A percentile compares a stretch with the other conserved stretches of the same genome.
These are phyloP conservation scores for Carex myosuroides DNA, from an alignment of 176 grass and related monocot genomes.

Conservation along the genomic window DNA sequence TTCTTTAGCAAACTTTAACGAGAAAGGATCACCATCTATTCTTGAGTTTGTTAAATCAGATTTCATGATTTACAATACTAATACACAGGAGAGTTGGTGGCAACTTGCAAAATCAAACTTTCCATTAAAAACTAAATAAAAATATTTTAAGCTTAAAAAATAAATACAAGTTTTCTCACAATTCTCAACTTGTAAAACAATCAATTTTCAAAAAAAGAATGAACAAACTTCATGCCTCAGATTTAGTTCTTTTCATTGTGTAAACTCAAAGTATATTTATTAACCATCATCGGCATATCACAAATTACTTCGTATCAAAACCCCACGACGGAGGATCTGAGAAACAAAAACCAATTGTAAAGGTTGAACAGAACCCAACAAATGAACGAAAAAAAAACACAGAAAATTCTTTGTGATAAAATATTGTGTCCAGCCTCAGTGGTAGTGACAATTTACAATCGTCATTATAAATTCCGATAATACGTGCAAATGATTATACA, in stretches of 20 bases:
- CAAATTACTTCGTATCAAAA: not conserved
- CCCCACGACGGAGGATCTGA: not conserved
- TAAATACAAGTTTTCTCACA: not conserved
- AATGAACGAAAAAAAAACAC: not conserved
- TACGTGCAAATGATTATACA: constrained; percentile 17
- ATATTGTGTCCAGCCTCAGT: constrained; percentile 21
- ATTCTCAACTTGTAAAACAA: not conserved
- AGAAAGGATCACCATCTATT: too few species aligned
- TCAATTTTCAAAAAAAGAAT: not conserved
- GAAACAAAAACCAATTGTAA: too few species aligned
- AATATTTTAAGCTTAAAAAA: not conserved
- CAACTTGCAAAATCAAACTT: too few species aligned
- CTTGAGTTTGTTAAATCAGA: too few species aligned
- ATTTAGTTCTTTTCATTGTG: constrained; percentile 23
- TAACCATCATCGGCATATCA: constrained; percentile 22
- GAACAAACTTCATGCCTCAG: not conserved
- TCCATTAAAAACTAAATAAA: not conserved
- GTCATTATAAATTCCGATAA: constrained; percentile 36
- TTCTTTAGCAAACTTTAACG: too few species aligned
- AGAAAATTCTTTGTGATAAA: not conserved
- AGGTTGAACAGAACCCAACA: not conserved
- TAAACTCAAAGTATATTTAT: constrained; percentile 31
- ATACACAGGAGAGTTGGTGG: too few species aligned
- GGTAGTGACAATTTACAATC: constrained; percentile 39
- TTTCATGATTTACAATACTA: too few species aligned